A percentile compares a stretch with the other conserved stretches of the same genome.
Evolutionary conservation across 176 grass and related monocot species (phyloP).

Genomic region (Elymus sibiricus): DNA sequence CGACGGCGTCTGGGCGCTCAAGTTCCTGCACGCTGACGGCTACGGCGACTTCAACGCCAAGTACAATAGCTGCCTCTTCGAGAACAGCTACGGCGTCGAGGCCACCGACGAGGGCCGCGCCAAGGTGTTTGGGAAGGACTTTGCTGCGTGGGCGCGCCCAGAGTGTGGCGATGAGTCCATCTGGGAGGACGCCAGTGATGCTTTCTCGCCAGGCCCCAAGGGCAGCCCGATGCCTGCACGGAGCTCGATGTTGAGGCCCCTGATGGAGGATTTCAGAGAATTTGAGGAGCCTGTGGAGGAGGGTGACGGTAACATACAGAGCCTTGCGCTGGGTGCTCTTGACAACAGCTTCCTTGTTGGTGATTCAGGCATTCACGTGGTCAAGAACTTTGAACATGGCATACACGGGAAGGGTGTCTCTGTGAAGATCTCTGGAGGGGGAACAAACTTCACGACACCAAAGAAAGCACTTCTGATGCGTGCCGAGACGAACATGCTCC

Average conservation of each 20-base stretch:
- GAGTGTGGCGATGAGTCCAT: conserved; percentile 75
- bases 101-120: conserved; percentile 64
- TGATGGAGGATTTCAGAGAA: conserved; percentile 82
- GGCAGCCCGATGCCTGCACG: conserved; percentile 26
- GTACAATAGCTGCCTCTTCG: conserved; percentile 79
- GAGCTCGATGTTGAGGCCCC: conserved; percentile 26
- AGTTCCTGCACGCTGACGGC: conserved; percentile 61
- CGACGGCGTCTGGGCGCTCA: conserved; percentile 90
- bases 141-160: conserved; percentile 81
- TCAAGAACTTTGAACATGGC: conserved; percentile 79
- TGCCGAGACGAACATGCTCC: conserved; percentile 85
- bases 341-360: conserved; percentile 83
- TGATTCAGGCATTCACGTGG: conserved; percentile 58
- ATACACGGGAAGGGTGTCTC: conserved; percentile 82
- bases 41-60: conserved; percentile 60
- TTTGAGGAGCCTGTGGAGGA: conserved; percentile 67
- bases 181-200: conserved; percentile 68
- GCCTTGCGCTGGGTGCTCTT: conserved; percentile 67
- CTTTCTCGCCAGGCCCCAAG: conserved; percentile 36
- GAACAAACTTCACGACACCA: conserved; percentile 46
- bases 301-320: conserved; percentile 63
- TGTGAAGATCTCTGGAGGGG: conserved; percentile 59
- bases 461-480: conserved; percentile 94
- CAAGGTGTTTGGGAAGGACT: conserved; percentile 96
- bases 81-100: conserved; percentile 77